Conservation (phyloP, 2,329 filamentous ascomycete species). For the Fusarium sp. region DNA sequence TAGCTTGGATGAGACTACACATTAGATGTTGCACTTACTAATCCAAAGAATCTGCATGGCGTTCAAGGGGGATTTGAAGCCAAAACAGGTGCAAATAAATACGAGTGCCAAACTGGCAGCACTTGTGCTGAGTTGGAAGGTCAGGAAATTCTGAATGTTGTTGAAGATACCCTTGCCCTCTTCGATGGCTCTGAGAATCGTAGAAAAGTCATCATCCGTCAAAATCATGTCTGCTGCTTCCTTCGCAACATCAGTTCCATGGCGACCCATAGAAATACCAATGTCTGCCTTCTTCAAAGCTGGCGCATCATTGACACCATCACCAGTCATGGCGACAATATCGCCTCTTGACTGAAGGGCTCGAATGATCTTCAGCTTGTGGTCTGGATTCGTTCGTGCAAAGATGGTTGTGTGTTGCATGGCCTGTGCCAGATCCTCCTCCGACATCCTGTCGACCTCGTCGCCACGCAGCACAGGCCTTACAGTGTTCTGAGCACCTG, state of each 20-base stretch:
- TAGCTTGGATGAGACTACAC: constrained; percentile 1
- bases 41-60: constrained; percentile 99
- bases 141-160: constrained; percentile 99
- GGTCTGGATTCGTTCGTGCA: constrained; percentile 93
- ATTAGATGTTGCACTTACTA: constrained; percentile 71
- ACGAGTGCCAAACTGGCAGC: constrained; percentile 93
- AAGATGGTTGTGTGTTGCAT: constrained; percentile 94
- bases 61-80: constrained; percentile 95
- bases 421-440: constrained; percentile 83
- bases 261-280: constrained; percentile 94
- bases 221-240: constrained; percentile 95
- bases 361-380: constrained; percentile 96
- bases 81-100: constrained; percentile 89
- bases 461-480: constrained; percentile 85
- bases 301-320: constrained; percentile 97
- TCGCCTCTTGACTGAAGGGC: constrained; percentile 93
- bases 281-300: constrained; percentile 98
- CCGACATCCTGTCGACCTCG: constrained; percentile 92
- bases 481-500: constrained; percentile 67
- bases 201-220: constrained; percentile 89
- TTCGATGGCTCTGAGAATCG: constrained; percentile 94
- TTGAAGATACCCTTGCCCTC: constrained; percentile 99
- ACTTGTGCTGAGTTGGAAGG: constrained; percentile 97
- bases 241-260: constrained; percentile 97
- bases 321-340: constrained; percentile 98